Evolutionary conservation across 148 eudicot genomes (phyloP).

Genomic region (Selenicereus undatus): DNA sequence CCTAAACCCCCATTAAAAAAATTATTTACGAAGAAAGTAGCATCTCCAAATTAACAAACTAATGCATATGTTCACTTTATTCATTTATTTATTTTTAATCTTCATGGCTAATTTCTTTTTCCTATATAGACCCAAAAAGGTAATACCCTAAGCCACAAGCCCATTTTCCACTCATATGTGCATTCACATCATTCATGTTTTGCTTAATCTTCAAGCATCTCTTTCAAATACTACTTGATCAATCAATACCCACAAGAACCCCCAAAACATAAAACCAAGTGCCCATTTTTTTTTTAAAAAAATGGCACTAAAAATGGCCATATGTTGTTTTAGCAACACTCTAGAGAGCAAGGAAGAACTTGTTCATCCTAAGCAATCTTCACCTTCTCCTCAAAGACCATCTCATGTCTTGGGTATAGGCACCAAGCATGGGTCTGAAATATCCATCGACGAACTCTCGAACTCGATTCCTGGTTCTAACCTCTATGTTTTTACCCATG

Average conservation of each 20-base stretch:
- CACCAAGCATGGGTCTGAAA: slow-evolving; percentile 42
- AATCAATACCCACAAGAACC: slow-evolving; percentile 5
- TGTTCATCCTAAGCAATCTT: slow-evolving; percentile 34
- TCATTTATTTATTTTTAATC: not conserved
- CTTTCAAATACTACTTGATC: slow-evolving; percentile 18
- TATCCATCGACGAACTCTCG: slow-evolving; percentile 57
- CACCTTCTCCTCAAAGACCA: slow-evolving; percentile 43
- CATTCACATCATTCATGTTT: slow-evolving; percentile 19
- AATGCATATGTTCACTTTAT: not conserved
- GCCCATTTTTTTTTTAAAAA: not conserved
- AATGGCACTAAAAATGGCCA: slow-evolving; percentile 35
- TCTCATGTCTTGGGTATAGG: slow-evolving; percentile 49
- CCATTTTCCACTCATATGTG: slow-evolving; percentile 21
- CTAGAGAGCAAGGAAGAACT: slow-evolving; percentile 27
- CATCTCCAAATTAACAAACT: slow-evolving; percentile 2
- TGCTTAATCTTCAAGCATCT: slow-evolving; percentile 28
- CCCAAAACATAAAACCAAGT: not conserved
- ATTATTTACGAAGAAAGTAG: not conserved
- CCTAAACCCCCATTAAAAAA: not conserved
- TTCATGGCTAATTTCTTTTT: slow-evolving; percentile 3
- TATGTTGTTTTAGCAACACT: slow-evolving; percentile 29
- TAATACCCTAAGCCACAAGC: slow-evolving; percentile 24
- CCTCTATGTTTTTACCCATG: slow-evolving; percentile 61
- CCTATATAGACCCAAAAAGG: slow-evolving; percentile 20
- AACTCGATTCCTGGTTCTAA: slow-evolving; percentile 57